phyloP scores from a whole-genome alignment of 345 rosid genomes.

The Kandelia obovata region DNA sequence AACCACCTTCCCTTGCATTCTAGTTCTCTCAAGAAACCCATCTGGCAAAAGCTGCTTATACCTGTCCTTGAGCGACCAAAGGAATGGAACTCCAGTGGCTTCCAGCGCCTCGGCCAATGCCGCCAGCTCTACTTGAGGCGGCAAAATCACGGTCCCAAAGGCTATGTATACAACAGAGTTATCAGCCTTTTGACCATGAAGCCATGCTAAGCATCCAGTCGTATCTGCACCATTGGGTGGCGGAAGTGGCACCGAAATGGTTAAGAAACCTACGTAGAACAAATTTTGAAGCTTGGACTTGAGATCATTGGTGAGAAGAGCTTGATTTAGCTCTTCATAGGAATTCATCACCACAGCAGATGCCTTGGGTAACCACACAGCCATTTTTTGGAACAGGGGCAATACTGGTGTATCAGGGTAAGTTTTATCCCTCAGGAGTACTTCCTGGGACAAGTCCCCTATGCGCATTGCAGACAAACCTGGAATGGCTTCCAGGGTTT shows the following conservation, averaged over 20 bases:
- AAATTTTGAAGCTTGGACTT: not conserved
- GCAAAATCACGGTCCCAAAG: not conserved
- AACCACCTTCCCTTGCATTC: slow-evolving; percentile 4
- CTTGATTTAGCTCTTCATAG: slow-evolving; percentile 4
- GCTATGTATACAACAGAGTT: slow-evolving; percentile 2
- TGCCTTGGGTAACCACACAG: not conserved
- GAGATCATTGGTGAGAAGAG: not conserved
- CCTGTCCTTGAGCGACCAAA: slow-evolving; percentile 21
- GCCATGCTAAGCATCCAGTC: slow-evolving; percentile 5
- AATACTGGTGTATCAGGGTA: not conserved
- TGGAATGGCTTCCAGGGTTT: slow-evolving; percentile 3
- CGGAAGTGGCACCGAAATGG: not conserved
- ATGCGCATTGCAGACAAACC: not conserved
- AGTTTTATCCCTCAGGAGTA: too few relatives aligned
- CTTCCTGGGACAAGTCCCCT: not conserved
- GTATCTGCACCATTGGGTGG: not conserved
- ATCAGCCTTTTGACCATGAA: not conserved
- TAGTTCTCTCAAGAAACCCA: slow-evolving; percentile 9
- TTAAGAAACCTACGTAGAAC: not conserved
- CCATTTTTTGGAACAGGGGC: not conserved
- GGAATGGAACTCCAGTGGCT: slow-evolving; percentile 5
- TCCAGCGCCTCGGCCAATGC: slow-evolving; percentile 2
- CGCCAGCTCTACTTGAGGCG: not conserved
- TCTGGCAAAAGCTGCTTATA: slow-evolving; percentile 3
- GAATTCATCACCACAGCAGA: not conserved